A percentile compares a stretch with the other conserved stretches of the same genome.
Conservation (phyloP, 305 asterid species). For the Fraxinus ornus region DNA sequence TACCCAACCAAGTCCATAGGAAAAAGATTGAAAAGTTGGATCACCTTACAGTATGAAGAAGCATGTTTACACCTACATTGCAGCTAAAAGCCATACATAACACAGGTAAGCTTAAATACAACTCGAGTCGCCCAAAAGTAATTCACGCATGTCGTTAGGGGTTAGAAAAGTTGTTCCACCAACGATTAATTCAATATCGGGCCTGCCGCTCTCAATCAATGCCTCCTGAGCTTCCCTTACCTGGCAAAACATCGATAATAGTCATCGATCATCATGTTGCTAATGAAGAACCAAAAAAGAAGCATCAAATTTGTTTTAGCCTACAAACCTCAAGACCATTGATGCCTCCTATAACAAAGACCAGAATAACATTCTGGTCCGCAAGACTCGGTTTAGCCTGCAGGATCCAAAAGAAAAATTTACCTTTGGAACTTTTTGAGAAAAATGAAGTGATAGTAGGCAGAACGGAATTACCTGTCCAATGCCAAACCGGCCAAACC, state of each 20-base stretch:
- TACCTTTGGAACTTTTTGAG: neutral
- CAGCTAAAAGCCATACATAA: neutral
- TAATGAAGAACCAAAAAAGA: neutral
- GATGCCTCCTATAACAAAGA: conserved; percentile 89
- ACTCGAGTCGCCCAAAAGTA: conserved; percentile 36
- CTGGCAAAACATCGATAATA: conserved; percentile 37
- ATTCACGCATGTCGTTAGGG: conserved; percentile 73
- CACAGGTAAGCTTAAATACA: conserved; percentile 33
- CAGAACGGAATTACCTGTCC: conserved; percentile 63
- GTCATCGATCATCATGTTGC: neutral
- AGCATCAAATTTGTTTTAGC: neutral
- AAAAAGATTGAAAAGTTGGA: neutral
- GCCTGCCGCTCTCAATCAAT: conserved; percentile 70
- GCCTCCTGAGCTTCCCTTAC: conserved; percentile 90
- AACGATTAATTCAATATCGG: conserved; percentile 69
- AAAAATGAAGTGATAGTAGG: neutral
- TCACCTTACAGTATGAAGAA: neutral
- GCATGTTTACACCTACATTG: neutral
- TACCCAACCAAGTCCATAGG: neutral
- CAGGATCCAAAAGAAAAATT: conserved; percentile 16
- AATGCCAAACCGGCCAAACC: conserved; percentile 96
- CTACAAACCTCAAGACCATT: conserved; percentile 78
- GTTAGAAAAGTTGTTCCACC: conserved; percentile 96
- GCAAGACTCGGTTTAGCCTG: conserved; percentile 92
- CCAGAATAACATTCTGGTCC: conserved; percentile 74